Conservation (phyloP, 805 yeast species). For the Barnettozyma pratensis region DNA sequence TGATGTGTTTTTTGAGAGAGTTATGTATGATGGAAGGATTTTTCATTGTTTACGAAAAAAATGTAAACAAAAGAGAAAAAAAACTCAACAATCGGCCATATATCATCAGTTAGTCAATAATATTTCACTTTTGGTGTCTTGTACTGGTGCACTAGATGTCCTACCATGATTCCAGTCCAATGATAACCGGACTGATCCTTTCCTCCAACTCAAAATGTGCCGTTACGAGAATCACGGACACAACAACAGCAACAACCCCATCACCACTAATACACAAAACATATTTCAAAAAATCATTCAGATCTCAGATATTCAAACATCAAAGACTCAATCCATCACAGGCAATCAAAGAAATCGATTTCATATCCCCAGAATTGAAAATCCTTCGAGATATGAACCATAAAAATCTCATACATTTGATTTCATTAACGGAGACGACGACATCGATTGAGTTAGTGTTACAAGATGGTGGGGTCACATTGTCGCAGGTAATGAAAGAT, state of each 20-base stretch:
- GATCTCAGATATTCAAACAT: slow-evolving; percentile 4
- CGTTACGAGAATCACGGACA: neutral
- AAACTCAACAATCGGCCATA: neutral
- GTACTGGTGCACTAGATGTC: neutral
- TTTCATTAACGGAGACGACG: neutral
- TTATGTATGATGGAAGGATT: neutral
- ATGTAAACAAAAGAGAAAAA: neutral
- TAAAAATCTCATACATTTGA: neutral
- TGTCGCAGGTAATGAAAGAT: slow-evolving; percentile 41
- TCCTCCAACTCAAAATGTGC: neutral
- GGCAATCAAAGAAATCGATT: slow-evolving; percentile 9
- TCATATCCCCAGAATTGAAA: slow-evolving; percentile 26
- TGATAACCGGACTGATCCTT: neutral
- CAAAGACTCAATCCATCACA: neutral
- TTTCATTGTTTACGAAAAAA: neutral
- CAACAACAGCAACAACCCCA: too few relatives aligned
- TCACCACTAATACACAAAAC: neutral
- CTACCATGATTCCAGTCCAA: too few relatives aligned
- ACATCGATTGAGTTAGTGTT: slow-evolving; percentile 2
- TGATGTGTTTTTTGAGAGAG: neutral
- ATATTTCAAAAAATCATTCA: slow-evolving; percentile 7
- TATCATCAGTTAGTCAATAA: too few relatives aligned
- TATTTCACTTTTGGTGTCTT: neutral
- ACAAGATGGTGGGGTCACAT: slow-evolving; percentile 6
- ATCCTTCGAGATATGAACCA: neutral